These are phyloP conservation scores for Paradendryphiella salina DNA, from an alignment of 2,329 filamentous ascomycete species.

Conservation along the genomic window DNA sequence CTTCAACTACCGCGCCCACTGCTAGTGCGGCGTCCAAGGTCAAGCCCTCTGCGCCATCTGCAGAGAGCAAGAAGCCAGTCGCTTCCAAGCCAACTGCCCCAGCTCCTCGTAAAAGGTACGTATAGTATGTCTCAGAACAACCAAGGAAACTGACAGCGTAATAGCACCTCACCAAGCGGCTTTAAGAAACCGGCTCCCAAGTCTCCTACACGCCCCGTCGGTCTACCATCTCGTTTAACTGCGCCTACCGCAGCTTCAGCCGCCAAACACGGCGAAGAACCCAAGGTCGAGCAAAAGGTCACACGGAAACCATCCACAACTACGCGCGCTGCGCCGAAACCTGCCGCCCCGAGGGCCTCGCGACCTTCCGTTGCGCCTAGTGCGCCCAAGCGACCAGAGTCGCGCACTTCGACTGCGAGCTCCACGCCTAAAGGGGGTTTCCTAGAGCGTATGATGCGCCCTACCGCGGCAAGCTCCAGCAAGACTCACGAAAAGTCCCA, in stretches of 20 bases:
- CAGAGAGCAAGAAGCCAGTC: conserved; percentile 18
- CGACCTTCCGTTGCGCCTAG: conserved; percentile 45
- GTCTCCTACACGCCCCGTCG: conserved; percentile 70
- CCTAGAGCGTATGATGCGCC: conserved; percentile 79
- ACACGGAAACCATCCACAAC: conserved; percentile 47
- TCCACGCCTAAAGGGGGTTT: conserved; percentile 70
- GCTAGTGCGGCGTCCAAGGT: conserved; percentile 25
- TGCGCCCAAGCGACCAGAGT: conserved; percentile 56
- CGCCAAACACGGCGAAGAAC: conserved; percentile 57
- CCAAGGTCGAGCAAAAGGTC: conserved; percentile 49
- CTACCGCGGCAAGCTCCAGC: conserved; percentile 69
- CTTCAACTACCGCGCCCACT: conserved; percentile 27
- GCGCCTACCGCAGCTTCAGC: conserved; percentile 71
- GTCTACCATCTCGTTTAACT: conserved; percentile 67
- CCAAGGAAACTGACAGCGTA: conserved; percentile 8
- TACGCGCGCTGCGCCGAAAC: conserved; percentile 36
- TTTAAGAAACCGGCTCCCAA: conserved; percentile 50
- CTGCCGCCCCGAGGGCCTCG: conserved; percentile 37
- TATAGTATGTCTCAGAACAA: neutral
- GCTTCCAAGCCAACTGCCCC: conserved; percentile 19
- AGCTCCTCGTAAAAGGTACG: conserved; percentile 20
- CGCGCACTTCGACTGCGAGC: conserved; percentile 54
- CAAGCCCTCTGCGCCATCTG: conserved; percentile 12
- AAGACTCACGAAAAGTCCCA: conserved; percentile 59
- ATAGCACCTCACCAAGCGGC: conserved; percentile 31